Base-by-base conservation (phyloP, 345 rosid genomes). In the Gynandropsis gynandra region DNA sequence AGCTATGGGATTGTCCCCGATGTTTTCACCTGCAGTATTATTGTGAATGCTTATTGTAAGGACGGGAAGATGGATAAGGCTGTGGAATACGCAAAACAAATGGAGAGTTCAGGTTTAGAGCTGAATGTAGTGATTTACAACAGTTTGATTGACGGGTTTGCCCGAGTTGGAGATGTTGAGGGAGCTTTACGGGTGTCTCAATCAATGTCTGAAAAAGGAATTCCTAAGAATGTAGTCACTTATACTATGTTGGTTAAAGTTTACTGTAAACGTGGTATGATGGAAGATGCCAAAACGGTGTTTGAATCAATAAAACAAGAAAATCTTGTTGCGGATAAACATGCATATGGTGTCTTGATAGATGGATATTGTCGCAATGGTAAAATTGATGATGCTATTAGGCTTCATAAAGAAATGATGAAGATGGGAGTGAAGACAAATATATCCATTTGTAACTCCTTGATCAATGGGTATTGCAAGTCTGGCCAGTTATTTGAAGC, bases 381-480 rank as follows among this genome's bases (percentile, higher is more conserved):
- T 68, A 71, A 47, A 71, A 64, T 81, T 70, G 44, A 45, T 34
- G 80, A 75, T 61, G 94, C 94, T 58, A 15, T 75, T 29, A 74
- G 86, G 68, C 34, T 86, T 71, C 74, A 44, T 56, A 67, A 77
- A 49, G 76, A 71, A 63, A 80, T 89, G 94, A 38, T 83, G 65
- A 61, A 47, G 55, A 52, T 14, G 40, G 95, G 94, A 31, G 49
- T 89, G 65, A 67, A 64, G 54, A 75, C 86, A 70, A 89, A 81
- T 68, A 59, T 76, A 52, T 58, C 73, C 59, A 74, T 86, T 59
- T 80, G 76, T 74, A 89, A 86, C 63, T 78, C 80, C 1, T 72
- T 89, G 71, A 76, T 86, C 19, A 86, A 81, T 39, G 88, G 96
- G 59, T 83, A 72, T 49, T 89, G 96, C 72, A 81, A 89, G 66